Base-by-base conservation (phyloP, 108 stramenopile species). In the Fragilariopsis cylindrus region DNA sequence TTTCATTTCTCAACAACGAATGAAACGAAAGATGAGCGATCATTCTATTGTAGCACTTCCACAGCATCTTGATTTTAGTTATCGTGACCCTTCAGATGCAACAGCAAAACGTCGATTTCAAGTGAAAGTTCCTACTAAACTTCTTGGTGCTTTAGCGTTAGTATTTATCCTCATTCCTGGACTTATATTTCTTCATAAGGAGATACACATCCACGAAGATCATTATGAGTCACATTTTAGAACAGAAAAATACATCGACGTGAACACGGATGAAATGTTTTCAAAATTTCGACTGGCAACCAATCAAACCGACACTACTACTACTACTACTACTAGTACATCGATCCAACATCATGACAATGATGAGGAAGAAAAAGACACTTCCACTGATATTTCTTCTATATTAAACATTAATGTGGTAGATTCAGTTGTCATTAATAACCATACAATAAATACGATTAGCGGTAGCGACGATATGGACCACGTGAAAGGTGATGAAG, bases 111-210 rank as follows among this genome's bases (percentile, higher is more conserved):
- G 65, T 4, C 43, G 64, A 43, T 83, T 71, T 64, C 74, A 65
- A 12, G 82, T 83, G 21, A 75, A 83, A 18, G 64, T 83, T 42
- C 82, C 82, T 8, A 72, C 8, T 3, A 70, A 75, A 8, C 70
- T 83, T 62, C 30, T 83, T 52, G 19, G 68, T 12, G 71, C 75
- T 45, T 54, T 73, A 40, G 54, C 62, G n/a, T 19, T 83, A 21
- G 71, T 83, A 15, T 83, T 83, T 70, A 39, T 79, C 11, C 18
- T 65, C 12, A 18, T 79, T 41, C 82, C 82, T 1, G 45, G 75
- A 3, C 5, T 72, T 11, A 43, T 83, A 4, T 83, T 79, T 48
- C 13, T 68, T 7, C 78, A 79, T 67, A 74, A 75, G 67, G 81
- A 82, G 65, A 46, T 58, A 4, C 76, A 82, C 42, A 74, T 81